Evolutionary conservation across 768 basidiomycete species (phyloP), one percentile per base, ranked within the genome.

Genomic region (Rhodotorula toruloides): DNA sequence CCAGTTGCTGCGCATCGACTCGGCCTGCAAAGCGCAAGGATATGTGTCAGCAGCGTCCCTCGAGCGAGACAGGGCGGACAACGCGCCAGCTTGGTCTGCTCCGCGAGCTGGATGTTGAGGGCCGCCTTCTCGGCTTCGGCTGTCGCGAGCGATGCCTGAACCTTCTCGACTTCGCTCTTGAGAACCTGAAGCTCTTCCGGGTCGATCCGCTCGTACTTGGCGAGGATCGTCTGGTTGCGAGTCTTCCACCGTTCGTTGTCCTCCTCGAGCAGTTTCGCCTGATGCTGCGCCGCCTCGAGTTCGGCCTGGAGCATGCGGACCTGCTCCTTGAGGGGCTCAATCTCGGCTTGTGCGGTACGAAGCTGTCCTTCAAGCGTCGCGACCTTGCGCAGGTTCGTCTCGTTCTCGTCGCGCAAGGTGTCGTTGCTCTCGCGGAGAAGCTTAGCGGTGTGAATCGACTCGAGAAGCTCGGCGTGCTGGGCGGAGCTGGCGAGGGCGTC

Each of bases 131-230:
- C 67, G 25, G 34, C 22, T 29, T 68, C 61, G 53, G 58, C 53
- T 3, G 57, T 55, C 7, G 62, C 61, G 29, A 67, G 55, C 36
- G 47, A 49, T 11, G 66, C 61, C 65, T 74, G 64, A 7, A 68
- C 55, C 55, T 68, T 62, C 52, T 67, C 58, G 39, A 74, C 63
- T 74, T 90, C 86, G 31, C 87, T 87, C 76, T 86, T 88, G 59
- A 92, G 81, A 12, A 83, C 81, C 73, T 90, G 88, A 43, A 91
- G 80, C 73, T 92, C 90, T 4, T 87, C 84, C 25, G 90, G 90
- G 75, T 91, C 90, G 71, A 89, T 87, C 50, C 90, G 88, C 72
- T 92, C 89, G 74, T 91, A 91, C 88, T 92, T 92, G 79, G 82
- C 85, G 55, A 93, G 80, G 31, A 93, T 79, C 59, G 91, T 88